These are phyloP conservation scores for Euphorbia corollata DNA, from an alignment of 441 rosid genomes.

Conservation along the genomic window DNA sequence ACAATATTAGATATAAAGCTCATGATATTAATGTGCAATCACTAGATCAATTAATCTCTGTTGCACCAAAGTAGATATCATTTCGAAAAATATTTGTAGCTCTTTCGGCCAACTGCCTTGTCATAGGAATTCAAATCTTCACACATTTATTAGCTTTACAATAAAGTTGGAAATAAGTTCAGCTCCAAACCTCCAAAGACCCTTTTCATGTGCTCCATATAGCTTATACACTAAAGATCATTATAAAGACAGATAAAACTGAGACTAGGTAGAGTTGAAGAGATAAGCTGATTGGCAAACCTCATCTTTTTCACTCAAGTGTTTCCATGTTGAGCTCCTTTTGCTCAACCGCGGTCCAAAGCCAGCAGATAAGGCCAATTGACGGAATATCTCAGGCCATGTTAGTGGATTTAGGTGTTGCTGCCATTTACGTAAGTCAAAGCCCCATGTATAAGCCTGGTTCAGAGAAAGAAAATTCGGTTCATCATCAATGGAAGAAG, in stretches of 20 bases:
- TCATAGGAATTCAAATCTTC: background rate
- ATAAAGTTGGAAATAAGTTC: background rate
- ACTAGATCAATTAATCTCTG: background rate
- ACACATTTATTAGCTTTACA: background rate
- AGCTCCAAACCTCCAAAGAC: background rate
- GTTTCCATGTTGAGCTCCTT: constrained; percentile 34
- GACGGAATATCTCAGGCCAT: constrained; percentile 97
- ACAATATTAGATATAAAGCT: constrained; percentile 4
- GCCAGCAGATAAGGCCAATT: constrained; percentile 78
- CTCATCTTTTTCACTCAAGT: constrained; percentile 55
- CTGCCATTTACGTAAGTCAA: constrained; percentile 94
- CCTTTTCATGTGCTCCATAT: background rate
- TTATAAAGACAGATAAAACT: constrained; percentile 4
- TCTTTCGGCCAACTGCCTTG: background rate
- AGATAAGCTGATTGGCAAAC: constrained; percentile 26
- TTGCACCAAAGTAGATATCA: background rate
- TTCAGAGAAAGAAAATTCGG: constrained; percentile 18
- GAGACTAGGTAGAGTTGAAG: constrained; percentile 6
- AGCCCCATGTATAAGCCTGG: constrained; percentile 98
- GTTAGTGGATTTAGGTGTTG: constrained; percentile 71
- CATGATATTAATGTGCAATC: background rate
- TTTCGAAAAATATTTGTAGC: background rate
- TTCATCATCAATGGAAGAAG: constrained; percentile 21
- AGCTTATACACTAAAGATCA: background rate
- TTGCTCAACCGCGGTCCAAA: constrained; percentile 81